Percentiles rank a stretch among this genome's conserved stretches.
Conservation (phyloP, 805 yeast species). For the Kodamaea sagamina region DNA sequence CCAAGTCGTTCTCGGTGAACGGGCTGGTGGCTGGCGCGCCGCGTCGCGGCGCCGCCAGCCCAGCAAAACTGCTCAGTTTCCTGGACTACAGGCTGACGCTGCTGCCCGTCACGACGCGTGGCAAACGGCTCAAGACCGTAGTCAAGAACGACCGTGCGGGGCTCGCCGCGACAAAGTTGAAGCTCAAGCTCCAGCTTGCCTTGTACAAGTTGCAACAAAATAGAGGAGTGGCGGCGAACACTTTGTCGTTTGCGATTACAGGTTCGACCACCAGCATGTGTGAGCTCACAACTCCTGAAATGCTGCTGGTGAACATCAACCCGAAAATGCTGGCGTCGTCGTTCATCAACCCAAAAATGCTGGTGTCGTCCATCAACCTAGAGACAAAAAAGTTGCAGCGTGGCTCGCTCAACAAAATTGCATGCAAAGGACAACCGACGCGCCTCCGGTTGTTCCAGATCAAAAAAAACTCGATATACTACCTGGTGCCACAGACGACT, state of each 20-base stretch:
- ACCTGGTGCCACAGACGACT: constrained; percentile 16
- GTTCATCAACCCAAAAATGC: constrained; percentile 24
- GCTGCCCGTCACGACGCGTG: constrained; percentile 8
- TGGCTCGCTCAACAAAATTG: constrained; percentile 25
- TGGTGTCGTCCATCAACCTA: constrained; percentile 25
- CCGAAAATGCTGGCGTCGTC: no score
- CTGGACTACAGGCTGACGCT: constrained; percentile 28
- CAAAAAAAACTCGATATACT: constrained; percentile 37
- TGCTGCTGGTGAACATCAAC: constrained; percentile 21
- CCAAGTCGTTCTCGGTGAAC: constrained; percentile 15
- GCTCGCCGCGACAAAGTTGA: constrained; percentile 45
- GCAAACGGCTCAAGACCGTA: background rate
- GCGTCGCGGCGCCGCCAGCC: background rate
- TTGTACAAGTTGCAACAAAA: constrained; percentile 37
- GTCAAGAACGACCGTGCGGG: constrained; percentile 35
- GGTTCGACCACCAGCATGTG: constrained; percentile 8
- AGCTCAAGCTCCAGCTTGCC: constrained; percentile 45
- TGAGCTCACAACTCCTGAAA: constrained; percentile 2
- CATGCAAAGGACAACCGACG: constrained; percentile 19
- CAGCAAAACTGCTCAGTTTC: constrained; percentile 23
- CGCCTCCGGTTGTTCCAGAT: constrained; percentile 40
- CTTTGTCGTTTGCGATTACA: constrained; percentile 3
- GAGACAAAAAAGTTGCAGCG: constrained; percentile 16
- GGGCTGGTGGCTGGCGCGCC: background rate
- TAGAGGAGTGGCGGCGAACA: constrained; percentile 2